Conservation (phyloP, 1,284 basidiomycete genomes). For the Hymenochaete sp. region DNA sequence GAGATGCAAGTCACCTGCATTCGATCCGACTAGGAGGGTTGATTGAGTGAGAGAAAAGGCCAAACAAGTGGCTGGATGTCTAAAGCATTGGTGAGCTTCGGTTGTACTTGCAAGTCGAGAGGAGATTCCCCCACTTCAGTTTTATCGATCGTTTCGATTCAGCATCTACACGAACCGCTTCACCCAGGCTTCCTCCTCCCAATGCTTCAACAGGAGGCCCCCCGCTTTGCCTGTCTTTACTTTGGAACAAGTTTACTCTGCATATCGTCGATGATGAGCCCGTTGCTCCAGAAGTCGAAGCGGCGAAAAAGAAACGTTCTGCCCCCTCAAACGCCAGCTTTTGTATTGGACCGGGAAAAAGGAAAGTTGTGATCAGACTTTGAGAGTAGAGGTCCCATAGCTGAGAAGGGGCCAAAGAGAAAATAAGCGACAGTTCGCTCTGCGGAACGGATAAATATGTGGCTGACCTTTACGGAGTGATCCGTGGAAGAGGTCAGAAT, state of each 20-base stretch:
- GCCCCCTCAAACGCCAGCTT: slow-evolving; percentile 71
- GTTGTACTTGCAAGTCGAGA: slow-evolving; percentile 16
- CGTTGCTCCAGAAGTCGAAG: slow-evolving; percentile 32
- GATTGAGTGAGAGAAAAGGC: slow-evolving; percentile 69
- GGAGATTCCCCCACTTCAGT: slow-evolving; percentile 40
- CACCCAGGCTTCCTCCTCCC: slow-evolving; percentile 64
- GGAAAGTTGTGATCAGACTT: slow-evolving; percentile 77
- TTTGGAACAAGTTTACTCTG: slow-evolving; percentile 74
- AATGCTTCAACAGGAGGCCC: slow-evolving; percentile 53
- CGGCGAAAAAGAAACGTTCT: slow-evolving; percentile 85
- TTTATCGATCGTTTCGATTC: slow-evolving; percentile 50
- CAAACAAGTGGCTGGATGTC: slow-evolving; percentile 61
- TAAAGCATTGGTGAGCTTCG: slow-evolving; percentile 23
- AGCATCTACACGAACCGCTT: slow-evolving; percentile 55
- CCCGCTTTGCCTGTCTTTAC: slow-evolving; percentile 41
- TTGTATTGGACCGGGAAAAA: slow-evolving; percentile 67
- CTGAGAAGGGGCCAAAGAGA: slow-evolving; percentile 28
- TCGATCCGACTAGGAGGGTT: slow-evolving; percentile 68
- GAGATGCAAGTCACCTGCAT: slow-evolving; percentile 66
- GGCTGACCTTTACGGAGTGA: slow-evolving; percentile 80
- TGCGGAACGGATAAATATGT: neutral
- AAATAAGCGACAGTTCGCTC: slow-evolving; percentile 4
- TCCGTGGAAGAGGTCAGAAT: slow-evolving; percentile 80
- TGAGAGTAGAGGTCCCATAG: slow-evolving; percentile 77
- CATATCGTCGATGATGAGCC: slow-evolving; percentile 57